These are phyloP conservation scores for Quercus glauca DNA, from an alignment of 306 rosid genomes.

Conservation along the genomic window DNA sequence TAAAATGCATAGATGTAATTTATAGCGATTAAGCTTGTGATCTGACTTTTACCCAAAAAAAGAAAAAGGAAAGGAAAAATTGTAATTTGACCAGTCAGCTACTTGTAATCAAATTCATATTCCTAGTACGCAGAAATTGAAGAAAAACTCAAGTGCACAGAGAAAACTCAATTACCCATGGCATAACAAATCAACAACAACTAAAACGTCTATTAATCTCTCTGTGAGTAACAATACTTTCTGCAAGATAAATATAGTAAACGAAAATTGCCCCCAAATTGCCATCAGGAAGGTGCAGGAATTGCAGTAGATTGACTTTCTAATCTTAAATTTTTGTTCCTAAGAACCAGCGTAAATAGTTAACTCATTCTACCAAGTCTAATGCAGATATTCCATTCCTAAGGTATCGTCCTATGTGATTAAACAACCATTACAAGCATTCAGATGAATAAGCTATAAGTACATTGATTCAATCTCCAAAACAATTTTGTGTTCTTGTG, in stretches of 20 bases:
- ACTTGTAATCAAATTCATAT: neutral
- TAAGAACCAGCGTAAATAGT: neutral
- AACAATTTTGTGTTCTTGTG: neutral
- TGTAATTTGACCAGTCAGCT: neutral
- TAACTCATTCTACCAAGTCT: neutral
- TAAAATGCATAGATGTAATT: neutral
- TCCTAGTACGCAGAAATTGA: too few species aligned
- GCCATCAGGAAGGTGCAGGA: neutral
- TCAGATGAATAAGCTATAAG: neutral
- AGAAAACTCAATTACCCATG: neutral
- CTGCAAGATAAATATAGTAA: neutral
- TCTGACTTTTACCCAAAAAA: neutral
- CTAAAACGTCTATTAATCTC: neutral
- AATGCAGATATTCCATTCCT: neutral
- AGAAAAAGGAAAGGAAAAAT: too few species aligned
- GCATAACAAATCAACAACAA: neutral
- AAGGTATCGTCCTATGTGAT: neutral
- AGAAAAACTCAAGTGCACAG: too few species aligned
- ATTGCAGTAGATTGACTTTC: neutral
- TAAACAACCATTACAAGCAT: neutral
- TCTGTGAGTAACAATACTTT: neutral
- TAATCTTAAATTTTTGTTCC: neutral
- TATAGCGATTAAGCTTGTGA: neutral
- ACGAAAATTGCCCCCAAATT: neutral
- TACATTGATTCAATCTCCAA: neutral